These are phyloP conservation scores for Colletotrichum simmondsii DNA, from an alignment of 2,329 filamentous ascomycete species.

Conservation along the genomic window DNA sequence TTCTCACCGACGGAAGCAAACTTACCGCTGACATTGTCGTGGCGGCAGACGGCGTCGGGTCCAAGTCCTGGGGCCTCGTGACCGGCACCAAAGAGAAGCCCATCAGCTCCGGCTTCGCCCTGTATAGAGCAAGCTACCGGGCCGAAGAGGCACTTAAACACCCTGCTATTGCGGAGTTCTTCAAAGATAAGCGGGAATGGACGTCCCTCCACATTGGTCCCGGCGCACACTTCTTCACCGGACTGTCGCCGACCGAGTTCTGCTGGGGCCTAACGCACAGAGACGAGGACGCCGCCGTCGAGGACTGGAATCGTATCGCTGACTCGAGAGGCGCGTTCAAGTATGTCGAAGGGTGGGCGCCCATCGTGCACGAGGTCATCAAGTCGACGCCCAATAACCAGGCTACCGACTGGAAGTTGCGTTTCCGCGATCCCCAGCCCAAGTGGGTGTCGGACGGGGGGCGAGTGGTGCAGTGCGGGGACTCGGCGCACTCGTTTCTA, in stretches of 20 bases:
- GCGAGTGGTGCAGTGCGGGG: neutral
- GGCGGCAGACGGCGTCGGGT: neutral
- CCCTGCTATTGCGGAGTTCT: too few relatives aligned
- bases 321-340: neutral
- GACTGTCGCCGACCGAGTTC: neutral
- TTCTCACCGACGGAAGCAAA: too few relatives aligned
- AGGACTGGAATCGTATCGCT: neutral
- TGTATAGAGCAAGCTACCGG: too few relatives aligned
- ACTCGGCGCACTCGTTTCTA: neutral
- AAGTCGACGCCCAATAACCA: neutral
- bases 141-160: too few relatives aligned
- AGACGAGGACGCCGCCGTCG: neutral
- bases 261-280: neutral
- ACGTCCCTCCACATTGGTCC: too few relatives aligned
- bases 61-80: neutral
- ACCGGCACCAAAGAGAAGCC: neutral
- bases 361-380: neutral
- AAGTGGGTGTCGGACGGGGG: neutral
- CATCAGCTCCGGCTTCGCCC: neutral
- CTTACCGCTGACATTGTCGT: neutral
- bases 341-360: neutral
- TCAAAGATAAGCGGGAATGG: too few relatives aligned
- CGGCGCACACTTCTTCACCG: neutral
- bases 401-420: neutral
- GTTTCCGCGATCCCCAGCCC: neutral